Evolutionary conservation across 495 filamentous ascomycete genomes (phyloP).

Genomic region (Xylaria curta): DNA sequence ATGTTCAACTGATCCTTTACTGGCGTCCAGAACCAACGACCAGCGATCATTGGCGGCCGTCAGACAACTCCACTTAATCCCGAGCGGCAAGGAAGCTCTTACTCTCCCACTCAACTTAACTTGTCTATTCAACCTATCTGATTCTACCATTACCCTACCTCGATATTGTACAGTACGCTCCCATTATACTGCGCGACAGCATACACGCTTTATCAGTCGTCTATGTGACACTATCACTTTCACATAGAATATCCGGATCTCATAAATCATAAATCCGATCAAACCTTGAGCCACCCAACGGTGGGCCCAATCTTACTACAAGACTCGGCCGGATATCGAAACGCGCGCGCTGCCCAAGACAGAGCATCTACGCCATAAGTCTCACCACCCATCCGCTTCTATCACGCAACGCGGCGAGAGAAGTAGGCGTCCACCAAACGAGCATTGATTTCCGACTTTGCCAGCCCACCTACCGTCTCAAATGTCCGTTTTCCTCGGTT

Average conservation of each 20-base stretch:
- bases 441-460: conserved; percentile 25
- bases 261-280: conserved; percentile 6
- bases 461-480: conserved; percentile 27
- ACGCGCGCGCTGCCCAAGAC: conserved; percentile 9
- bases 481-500: conserved; percentile 32
- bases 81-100: conserved; percentile 20
- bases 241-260: background rate
- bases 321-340: conserved; percentile 11
- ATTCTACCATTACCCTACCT: background rate
- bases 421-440: background rate
- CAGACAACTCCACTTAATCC: conserved; percentile 14
- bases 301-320: background rate
- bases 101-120: background rate
- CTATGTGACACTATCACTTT: background rate
- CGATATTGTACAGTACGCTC: background rate
- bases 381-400: conserved; percentile 1
- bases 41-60: conserved; percentile 13
- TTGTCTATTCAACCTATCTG: background rate
- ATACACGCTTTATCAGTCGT: background rate
- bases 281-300: conserved; percentile 4
- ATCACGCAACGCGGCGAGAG: background rate
- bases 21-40: conserved; percentile 10
- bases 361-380: conserved; percentile 9
- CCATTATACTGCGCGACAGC: background rate
- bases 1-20: conserved; percentile 20